phyloP scores from a whole-genome alignment of 148 eudicot species.

The Rhododendron molle region DNA sequence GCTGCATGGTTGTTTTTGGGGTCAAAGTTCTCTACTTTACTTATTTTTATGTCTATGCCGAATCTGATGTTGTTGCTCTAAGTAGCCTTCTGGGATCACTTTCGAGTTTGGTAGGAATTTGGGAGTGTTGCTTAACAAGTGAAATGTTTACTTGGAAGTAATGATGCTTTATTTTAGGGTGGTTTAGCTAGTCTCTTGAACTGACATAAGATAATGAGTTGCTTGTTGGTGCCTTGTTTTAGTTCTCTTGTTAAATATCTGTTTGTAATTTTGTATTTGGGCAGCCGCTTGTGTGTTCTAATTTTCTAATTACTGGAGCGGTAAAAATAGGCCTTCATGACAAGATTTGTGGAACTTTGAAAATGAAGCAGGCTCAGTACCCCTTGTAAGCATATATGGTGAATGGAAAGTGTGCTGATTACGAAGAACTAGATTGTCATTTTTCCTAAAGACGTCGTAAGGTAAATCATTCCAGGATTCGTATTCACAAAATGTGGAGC shows the following conservation, averaged over 20 bases:
- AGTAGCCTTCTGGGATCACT: neutral
- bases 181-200: neutral
- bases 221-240: conserved; percentile 11
- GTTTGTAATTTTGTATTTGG: neutral
- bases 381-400: neutral
- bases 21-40: too few relatives aligned
- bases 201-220: neutral
- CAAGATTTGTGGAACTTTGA: neutral
- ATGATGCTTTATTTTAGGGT: neutral
- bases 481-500: neutral
- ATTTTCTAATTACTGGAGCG: neutral
- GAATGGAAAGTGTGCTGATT: neutral
- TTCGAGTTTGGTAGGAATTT: neutral
- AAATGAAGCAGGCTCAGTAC: too few relatives aligned
- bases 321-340: neutral
- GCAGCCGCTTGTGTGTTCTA: neutral
- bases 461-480: neutral
- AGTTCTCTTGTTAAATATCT: neutral
- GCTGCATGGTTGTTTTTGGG: too few relatives aligned
- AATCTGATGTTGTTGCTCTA: too few relatives aligned
- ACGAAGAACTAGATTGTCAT: neutral
- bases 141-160: neutral
- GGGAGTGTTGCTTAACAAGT: neutral
- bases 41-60: too few relatives aligned
- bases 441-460: neutral